phyloP scores from a whole-genome alignment of 108 stramenopile species.

The Skeletonema marinoi region DNA sequence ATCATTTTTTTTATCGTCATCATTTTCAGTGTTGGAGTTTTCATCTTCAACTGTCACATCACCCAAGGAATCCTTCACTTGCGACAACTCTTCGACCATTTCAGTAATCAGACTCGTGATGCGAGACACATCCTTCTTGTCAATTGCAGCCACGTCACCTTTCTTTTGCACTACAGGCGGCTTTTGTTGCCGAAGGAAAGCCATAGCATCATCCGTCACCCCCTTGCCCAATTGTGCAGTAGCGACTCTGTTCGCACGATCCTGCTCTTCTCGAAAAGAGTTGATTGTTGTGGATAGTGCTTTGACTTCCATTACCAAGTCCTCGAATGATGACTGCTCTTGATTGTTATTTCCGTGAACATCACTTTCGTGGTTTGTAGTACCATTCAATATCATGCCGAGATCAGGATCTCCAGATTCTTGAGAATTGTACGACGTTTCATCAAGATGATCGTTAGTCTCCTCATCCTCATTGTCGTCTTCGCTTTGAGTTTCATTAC shows the following conservation, averaged over 20 bases:
- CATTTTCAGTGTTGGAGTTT: neutral
- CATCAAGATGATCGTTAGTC: conserved; percentile 3
- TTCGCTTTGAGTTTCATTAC: neutral
- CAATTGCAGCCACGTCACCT: neutral
- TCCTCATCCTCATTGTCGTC: conserved; percentile 12
- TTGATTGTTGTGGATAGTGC: conserved; percentile 37
- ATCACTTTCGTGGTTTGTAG: neutral
- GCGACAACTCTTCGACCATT: conserved; percentile 17
- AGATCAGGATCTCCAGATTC: conserved; percentile 11
- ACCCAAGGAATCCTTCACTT: conserved; percentile 11
- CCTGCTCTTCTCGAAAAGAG: conserved; percentile 28
- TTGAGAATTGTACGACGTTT: neutral
- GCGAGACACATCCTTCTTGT: neutral
- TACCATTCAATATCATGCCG: conserved; percentile 30
- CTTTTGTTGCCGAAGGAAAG: conserved; percentile 27
- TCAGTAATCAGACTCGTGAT: conserved; percentile 26
- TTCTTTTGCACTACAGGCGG: conserved; percentile 6
- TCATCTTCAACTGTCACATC: conserved; percentile 13
- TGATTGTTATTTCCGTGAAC: conserved; percentile 6
- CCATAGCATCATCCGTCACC: conserved; percentile 50
- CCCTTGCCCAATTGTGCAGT: conserved; percentile 27
- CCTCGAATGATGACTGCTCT: conserved; percentile 18
- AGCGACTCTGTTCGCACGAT: conserved; percentile 21
- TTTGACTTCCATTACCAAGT: conserved; percentile 40
- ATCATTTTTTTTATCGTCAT: conserved; percentile 18